A percentile compares a stretch with the other conserved stretches of the same genome.
Conservation (phyloP, 169 alveolate genomes). For the Cryptosporidium bovis region DNA sequence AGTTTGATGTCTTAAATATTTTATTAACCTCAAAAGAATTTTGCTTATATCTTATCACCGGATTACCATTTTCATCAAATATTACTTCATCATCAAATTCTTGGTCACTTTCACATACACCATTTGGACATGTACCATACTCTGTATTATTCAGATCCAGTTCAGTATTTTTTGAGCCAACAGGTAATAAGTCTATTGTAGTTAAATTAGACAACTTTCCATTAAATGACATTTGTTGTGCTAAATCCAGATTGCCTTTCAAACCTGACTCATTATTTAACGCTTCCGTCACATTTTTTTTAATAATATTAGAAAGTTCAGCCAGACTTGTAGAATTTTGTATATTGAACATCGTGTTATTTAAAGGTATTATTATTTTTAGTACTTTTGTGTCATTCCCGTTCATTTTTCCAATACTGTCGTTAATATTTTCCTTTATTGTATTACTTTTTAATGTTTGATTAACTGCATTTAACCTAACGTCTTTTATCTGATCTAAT, state of each 20-base stretch:
- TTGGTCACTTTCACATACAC: constrained; percentile 59
- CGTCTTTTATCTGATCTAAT: constrained; percentile 34
- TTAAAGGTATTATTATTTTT: constrained; percentile 5
- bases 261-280: constrained; percentile 25
- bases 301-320: constrained; percentile 1
- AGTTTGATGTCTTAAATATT: constrained; percentile 1
- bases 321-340: constrained; percentile 26
- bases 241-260: constrained; percentile 34
- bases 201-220: constrained; percentile 44
- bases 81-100: constrained; percentile 21
- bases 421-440: constrained; percentile 15
- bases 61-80: constrained; percentile 11
- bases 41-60: constrained; percentile 23
- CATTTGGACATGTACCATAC: constrained; percentile 68
- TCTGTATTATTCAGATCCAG: constrained; percentile 45
- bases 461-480: constrained; percentile 2
- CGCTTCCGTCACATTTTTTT: constrained; percentile 6
- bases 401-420: no score
- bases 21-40: not conserved
- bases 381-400: constrained; percentile 24
- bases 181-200: constrained; percentile 61
- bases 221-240: constrained; percentile 23
- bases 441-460: constrained; percentile 24
- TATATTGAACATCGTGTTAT: constrained; percentile 25
- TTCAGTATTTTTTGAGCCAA: constrained; percentile 9